Evolutionary conservation across 345 rosid genomes (phyloP).

Genomic region (Brassica rapa): DNA sequence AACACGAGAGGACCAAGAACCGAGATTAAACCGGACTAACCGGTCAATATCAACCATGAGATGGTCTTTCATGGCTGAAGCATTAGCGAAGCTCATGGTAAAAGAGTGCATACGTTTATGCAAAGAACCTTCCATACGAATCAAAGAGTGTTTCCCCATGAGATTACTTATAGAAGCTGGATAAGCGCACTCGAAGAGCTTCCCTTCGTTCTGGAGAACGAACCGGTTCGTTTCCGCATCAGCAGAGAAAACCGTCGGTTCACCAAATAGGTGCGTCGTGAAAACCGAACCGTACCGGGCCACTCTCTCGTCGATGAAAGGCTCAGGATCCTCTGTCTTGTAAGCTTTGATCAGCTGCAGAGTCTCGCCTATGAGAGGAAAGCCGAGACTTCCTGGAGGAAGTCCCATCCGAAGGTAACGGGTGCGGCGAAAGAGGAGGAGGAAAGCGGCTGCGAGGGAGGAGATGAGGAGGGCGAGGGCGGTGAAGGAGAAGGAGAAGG

Average conservation of each 20-base stretch:
- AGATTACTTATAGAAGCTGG: conserved; percentile 88
- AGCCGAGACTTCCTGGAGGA: conserved; percentile 84
- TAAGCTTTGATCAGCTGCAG: conserved; percentile 83
- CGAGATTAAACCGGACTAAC: conserved; percentile 80
- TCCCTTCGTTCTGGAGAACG: conserved; percentile 88
- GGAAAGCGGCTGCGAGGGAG: conserved; percentile 31
- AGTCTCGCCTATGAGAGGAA: conserved; percentile 87
- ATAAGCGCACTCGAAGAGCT: conserved; percentile 80
- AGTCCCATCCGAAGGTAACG: conserved; percentile 55
- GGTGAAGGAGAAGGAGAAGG: conserved; percentile 23
- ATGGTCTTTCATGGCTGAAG: conserved; percentile 70
- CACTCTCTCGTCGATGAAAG: conserved; percentile 88
- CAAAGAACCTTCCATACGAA: conserved; percentile 81
- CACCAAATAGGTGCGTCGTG: conserved; percentile 81
- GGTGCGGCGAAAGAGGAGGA: conserved; percentile 47
- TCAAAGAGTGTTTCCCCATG: conserved; percentile 81
- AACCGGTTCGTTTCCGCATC: conserved; percentile 90
- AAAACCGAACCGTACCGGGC: conserved; percentile 74
- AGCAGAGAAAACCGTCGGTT: conserved; percentile 81
- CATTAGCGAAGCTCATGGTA: conserved; percentile 87
- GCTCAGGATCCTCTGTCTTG: conserved; percentile 96
- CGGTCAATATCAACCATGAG: conserved; percentile 89
- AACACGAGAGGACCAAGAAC: conserved; percentile 82
- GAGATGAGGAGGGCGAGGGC: conserved; percentile 43
- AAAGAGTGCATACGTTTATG: conserved; percentile 96